Base-by-base conservation (phyloP, 208 protist species). In the Crithidia acanthocephali region DNA sequence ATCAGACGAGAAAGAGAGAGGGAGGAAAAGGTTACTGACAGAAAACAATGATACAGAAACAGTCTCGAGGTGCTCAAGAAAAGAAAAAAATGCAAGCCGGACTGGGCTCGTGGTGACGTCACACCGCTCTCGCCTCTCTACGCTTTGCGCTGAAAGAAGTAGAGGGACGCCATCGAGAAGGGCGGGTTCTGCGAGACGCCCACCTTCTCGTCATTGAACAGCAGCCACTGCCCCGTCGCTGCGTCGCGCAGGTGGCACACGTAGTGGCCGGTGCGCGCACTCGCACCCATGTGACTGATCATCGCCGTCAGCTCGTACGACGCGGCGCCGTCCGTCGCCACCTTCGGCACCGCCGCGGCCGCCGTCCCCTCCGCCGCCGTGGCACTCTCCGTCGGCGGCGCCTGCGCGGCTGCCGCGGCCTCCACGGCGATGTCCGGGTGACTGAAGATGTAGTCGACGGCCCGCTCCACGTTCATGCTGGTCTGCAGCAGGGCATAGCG, bases 151-250 rank as follows among this genome's bases (percentile, higher is more conserved):
- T 90, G 80, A 48, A 90, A 98, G 61, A 99, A 94, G 76, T 99
- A 99, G 45, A 98, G 40, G 33, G 94, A 95, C 2, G 92, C 95
- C 78, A 98, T 78, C 11, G 91, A 87, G 65, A 97, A 93, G 13
- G 95, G 94, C n/a, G 96, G 94, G 10, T 92, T 76, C 62, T 91
- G 63, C 60, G 94, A 97, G 25, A 84, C 52, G 18, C 90, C 95
- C 0, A 98, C 96, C 68, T 98, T 97, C 44, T 97, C 88, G 78
- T 99, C 98, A 81, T 99, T 99, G 74, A 97, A 98, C 23, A 98
- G 72, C 9, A 98, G 52, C 97, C 97, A 99, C 57, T 90, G 56
- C 20, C 87, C 81, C 0, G 68, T 91, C 1, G 79, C 70, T 1
- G 58, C 59, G 67, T 96, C 88, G 66, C 92, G 85, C 35, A 98